Conservation (phyloP, 495 filamentous ascomycete genomes). For the Neurospora discreta region DNA sequence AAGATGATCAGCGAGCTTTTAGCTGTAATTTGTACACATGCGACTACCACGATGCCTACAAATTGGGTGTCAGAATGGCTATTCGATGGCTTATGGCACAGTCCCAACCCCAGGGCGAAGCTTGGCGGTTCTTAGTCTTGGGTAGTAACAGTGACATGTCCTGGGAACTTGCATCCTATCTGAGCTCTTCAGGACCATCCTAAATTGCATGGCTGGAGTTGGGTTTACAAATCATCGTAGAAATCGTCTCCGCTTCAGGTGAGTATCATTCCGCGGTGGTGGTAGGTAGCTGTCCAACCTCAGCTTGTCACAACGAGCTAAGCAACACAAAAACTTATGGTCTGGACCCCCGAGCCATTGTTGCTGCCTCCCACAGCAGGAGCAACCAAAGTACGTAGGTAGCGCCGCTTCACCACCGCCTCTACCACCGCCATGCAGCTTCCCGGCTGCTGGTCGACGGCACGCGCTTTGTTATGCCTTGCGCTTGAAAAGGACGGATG, state of each 20-base stretch:
- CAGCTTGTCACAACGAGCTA: neutral
- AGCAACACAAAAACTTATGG: neutral
- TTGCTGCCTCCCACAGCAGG: neutral
- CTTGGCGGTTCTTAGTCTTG: neutral
- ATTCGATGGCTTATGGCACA: neutral
- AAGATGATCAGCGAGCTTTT: neutral
- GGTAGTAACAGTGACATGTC: neutral
- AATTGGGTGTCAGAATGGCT: neutral
- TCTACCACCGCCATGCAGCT: neutral
- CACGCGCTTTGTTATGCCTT: neutral
- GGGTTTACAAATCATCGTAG: neutral
- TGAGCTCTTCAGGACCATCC: neutral
- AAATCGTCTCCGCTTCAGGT: neutral
- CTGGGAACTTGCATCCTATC: neutral
- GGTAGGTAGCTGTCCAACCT: neutral
- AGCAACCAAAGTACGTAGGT: neutral
- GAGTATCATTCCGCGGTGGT: neutral
- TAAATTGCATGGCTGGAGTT: neutral
- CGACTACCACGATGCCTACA: neutral
- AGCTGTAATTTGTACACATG: neutral
- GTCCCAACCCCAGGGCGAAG: neutral
- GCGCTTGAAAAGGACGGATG: neutral
- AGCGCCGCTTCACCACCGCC: neutral
- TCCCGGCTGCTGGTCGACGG: neutral
- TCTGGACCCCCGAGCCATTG: neutral